A percentile compares a stretch with the other conserved stretches of the same genome.
These are phyloP conservation scores for Yarrowia sp. DNA, from an alignment of 805 yeast species.

Conservation along the genomic window DNA sequence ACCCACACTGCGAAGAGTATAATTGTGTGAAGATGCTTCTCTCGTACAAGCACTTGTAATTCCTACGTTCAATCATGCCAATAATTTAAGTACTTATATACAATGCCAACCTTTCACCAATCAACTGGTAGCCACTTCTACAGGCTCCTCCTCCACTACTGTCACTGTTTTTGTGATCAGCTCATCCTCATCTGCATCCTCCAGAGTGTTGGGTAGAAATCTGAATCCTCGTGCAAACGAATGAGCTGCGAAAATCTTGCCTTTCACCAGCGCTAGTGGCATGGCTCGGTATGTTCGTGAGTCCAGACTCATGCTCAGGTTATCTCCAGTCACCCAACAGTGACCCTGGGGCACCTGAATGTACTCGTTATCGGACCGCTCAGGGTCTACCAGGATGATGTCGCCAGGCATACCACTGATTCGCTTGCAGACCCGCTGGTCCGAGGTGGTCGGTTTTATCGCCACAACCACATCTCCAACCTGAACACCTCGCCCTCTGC, in stretches of 20 bases:
- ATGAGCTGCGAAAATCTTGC: constrained; percentile 68
- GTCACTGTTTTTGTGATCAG: not conserved
- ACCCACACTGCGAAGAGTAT: no score
- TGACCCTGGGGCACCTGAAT: constrained; percentile 89
- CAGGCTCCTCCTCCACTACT: not conserved
- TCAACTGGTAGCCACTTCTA: not conserved
- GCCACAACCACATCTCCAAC: constrained; percentile 90
- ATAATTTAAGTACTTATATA: constrained; percentile 4
- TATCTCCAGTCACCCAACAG: constrained; percentile 97
- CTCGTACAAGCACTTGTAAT: no score
- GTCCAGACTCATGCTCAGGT: constrained; percentile 79
- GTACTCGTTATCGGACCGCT: constrained; percentile 46
- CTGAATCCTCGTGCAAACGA: constrained; percentile 13
- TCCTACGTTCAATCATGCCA: not conserved
- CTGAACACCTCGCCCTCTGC: constrained; percentile 61
- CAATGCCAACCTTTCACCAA: not conserved
- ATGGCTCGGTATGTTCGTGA: constrained; percentile 85
- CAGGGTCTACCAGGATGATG: constrained; percentile 61
- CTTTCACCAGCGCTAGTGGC: constrained; percentile 84
- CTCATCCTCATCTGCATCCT: not conserved
- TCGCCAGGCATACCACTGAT: constrained; percentile 97
- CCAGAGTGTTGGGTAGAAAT: not conserved
- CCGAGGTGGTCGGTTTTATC: constrained; percentile 83
- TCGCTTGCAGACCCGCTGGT: constrained; percentile 83
- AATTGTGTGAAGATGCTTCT: no score